Percentiles rank a stretch among this genome's conserved stretches.
Conservation (phyloP, 2,329 filamentous ascomycete species). For the Nectriaceae sp. region DNA sequence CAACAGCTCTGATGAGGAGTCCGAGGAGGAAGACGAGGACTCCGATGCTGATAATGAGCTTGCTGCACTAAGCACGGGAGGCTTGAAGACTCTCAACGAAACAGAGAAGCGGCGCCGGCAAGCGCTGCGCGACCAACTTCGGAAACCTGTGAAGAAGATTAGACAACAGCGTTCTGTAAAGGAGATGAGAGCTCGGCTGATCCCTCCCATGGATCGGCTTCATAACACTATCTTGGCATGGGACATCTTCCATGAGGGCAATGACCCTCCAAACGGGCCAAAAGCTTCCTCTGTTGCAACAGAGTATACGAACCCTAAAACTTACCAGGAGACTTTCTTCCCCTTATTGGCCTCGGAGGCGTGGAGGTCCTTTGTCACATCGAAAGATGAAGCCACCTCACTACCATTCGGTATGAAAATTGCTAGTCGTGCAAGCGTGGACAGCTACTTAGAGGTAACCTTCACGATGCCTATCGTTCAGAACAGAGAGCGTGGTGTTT, state of each 20-base stretch:
- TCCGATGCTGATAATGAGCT: conserved; percentile 53
- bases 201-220: conserved; percentile 82
- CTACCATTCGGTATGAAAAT: conserved; percentile 87
- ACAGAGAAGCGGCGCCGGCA: conserved; percentile 47
- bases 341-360: conserved; percentile 89
- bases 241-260: conserved; percentile 91
- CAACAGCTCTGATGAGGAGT: conserved; percentile 74
- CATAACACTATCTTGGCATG: conserved; percentile 87
- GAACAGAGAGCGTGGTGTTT: conserved; percentile 70
- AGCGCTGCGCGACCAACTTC: conserved; percentile 56
- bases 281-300: conserved; percentile 76
- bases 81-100: conserved; percentile 51
- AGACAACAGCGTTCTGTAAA: conserved; percentile 81
- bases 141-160: conserved; percentile 80
- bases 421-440: conserved; percentile 83
- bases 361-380: conserved; percentile 90
- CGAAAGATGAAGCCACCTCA: conserved; percentile 81
- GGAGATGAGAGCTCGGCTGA: conserved; percentile 90
- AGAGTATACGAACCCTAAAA: conserved; percentile 71
- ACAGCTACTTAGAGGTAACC: conserved; percentile 90
- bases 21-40: conserved; percentile 65
- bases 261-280: conserved; percentile 77
- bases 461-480: conserved; percentile 74
- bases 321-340: conserved; percentile 89
- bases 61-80: conserved; percentile 49